phyloP scores from a whole-genome alignment of 2,329 filamentous ascomycete genomes.

The Thelonectria blattea region DNA sequence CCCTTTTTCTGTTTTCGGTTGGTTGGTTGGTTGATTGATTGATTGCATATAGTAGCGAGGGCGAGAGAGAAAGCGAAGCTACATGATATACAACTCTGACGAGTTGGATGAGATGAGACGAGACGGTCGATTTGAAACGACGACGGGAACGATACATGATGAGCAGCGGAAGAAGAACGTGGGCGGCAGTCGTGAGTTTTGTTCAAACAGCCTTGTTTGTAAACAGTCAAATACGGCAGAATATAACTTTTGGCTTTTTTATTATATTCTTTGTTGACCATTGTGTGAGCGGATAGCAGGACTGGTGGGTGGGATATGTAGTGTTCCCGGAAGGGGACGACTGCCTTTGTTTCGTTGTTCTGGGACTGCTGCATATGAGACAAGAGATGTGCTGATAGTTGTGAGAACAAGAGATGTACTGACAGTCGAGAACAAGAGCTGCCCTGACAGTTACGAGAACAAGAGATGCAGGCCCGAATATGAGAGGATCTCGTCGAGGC shows the following conservation, averaged over 20 bases:
- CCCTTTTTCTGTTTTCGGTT: neutral
- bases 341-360: neutral
- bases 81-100: conserved; percentile 24
- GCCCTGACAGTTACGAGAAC: too few species aligned
- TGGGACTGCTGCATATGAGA: too few species aligned
- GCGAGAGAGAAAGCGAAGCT: conserved; percentile 9
- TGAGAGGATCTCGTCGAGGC: too few species aligned
- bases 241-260: conserved; percentile 13
- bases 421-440: too few species aligned
- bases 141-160: conserved; percentile 18
- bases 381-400: too few species aligned
- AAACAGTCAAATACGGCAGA: conserved; percentile 23
- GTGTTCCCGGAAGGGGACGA: neutral
- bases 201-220: conserved; percentile 14
- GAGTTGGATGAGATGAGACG: conserved; percentile 33
- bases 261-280: conserved; percentile 7
- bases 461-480: too few species aligned
- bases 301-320: too few species aligned
- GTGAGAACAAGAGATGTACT: too few species aligned
- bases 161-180: conserved; percentile 1
- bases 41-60: conserved; percentile 27
- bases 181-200: conserved; percentile 18
- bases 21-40: conserved; percentile 15
- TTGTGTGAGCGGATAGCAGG: too few species aligned
- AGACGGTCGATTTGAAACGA: conserved; percentile 16